Conservation (phyloP, 169 alveolate species). For the Plasmodium cynomolgi region DNA sequence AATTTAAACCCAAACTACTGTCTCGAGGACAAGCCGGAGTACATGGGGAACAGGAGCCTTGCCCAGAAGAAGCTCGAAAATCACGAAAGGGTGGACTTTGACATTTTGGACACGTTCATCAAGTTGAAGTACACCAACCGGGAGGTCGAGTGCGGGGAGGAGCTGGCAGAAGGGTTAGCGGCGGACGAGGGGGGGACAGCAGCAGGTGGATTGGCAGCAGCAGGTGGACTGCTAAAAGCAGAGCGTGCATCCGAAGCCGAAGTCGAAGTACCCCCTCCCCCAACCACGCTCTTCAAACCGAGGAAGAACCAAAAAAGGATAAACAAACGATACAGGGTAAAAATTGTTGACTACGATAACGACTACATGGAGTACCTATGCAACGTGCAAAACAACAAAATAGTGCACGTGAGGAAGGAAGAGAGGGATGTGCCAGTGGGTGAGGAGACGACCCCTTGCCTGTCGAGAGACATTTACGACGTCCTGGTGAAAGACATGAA, state of each 20-base stretch:
- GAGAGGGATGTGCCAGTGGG: neutral
- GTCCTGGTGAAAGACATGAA: conserved; percentile 15
- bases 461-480: conserved; percentile 1
- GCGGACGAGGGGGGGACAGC: neutral
- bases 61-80: neutral
- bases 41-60: conserved; percentile 29
- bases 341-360: conserved; percentile 47
- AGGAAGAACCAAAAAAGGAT: neutral
- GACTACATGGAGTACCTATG: conserved; percentile 60
- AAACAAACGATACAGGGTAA: conserved; percentile 3
- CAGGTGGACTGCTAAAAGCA: neutral
- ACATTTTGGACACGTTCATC: conserved; percentile 37
- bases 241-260: neutral
- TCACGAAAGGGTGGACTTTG: conserved; percentile 37
- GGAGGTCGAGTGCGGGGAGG: neutral
- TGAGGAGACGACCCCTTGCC: neutral
- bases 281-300: neutral
- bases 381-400: conserved; percentile 43
- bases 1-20: conserved; percentile 35
- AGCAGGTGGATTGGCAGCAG: neutral
- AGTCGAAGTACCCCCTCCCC: neutral
- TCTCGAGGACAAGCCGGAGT: conserved; percentile 65
- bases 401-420: neutral
- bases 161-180: neutral
- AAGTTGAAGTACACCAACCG: conserved; percentile 49